Conservation (phyloP, 495 filamentous ascomycete genomes). For the Podospora comata region DNA sequence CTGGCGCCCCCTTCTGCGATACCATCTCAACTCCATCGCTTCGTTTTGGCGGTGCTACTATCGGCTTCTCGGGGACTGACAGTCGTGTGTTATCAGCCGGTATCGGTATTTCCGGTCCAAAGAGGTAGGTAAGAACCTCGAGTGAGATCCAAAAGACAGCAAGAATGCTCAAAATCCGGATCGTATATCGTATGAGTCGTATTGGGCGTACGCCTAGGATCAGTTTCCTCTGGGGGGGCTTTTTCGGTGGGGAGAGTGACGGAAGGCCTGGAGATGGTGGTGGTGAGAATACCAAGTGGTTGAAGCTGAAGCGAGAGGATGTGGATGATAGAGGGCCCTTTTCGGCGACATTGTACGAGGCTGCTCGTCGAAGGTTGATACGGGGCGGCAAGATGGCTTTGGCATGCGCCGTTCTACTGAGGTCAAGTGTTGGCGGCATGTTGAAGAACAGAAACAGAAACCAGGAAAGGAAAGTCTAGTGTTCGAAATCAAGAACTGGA, state of each 20-base stretch:
- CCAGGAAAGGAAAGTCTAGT: background rate
- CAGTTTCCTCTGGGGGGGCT: conserved; percentile 44
- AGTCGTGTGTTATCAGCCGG: background rate
- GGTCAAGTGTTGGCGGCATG: conserved; percentile 51
- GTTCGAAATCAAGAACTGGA: conserved; percentile 6
- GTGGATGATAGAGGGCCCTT: conserved; percentile 50
- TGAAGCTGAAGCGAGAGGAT: conserved; percentile 57
- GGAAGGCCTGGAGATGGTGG: conserved; percentile 63
- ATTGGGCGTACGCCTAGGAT: conserved; percentile 40
- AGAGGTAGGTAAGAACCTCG: conserved; percentile 25
- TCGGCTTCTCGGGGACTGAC: conserved; percentile 8
- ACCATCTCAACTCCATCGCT: conserved; percentile 42
- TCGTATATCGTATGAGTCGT: conserved; percentile 44
- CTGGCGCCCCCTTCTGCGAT: conserved; percentile 48
- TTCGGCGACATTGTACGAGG: conserved; percentile 46
- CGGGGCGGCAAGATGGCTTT: conserved; percentile 50
- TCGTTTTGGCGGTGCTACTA: conserved; percentile 32
- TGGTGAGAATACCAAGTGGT: conserved; percentile 60
- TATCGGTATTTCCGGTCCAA: conserved; percentile 13
- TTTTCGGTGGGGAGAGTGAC: conserved; percentile 58
- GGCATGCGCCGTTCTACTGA: conserved; percentile 45
- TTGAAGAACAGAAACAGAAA: conserved; percentile 14
- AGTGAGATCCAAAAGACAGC: conserved; percentile 37
- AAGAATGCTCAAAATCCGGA: conserved; percentile 42
- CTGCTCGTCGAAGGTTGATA: conserved; percentile 49